A percentile compares a stretch with the other conserved stretches of the same genome.
phyloP scores from a whole-genome alignment of 2,329 filamentous ascomycete genomes.

The Aspergillus japonicus region DNA sequence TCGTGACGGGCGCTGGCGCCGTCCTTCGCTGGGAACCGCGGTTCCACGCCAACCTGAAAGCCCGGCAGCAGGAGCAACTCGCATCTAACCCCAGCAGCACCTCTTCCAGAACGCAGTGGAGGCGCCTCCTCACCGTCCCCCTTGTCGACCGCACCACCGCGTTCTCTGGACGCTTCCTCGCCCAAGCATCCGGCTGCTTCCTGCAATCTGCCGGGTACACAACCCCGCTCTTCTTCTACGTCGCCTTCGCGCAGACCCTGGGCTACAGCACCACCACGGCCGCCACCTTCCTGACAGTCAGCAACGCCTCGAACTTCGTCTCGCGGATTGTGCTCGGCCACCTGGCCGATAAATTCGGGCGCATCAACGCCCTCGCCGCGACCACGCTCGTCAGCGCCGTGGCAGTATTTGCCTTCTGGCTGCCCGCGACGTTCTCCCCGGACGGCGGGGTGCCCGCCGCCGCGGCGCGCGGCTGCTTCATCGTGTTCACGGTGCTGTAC shows the following conservation, averaged over 20 bases:
- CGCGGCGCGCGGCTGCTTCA: conserved; percentile 25
- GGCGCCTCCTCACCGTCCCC: conserved; percentile 13
- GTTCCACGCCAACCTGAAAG: conserved; percentile 22
- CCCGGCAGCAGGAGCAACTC: too few relatives aligned
- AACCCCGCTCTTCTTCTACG: conserved; percentile 43
- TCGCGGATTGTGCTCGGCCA: conserved; percentile 42
- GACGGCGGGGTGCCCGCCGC: conserved; percentile 4
- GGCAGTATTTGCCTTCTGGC: conserved; percentile 28
- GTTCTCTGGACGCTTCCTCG: conserved; percentile 33
- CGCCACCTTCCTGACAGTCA: conserved; percentile 43
- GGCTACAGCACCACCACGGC: conserved; percentile 38
- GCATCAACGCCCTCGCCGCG: conserved; percentile 42
- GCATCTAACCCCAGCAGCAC: too few relatives aligned
- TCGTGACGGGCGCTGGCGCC: conserved; percentile 29
- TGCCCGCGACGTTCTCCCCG: conserved; percentile 21
- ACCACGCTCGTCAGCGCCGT: conserved; percentile 33
- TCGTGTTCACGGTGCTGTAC: conserved; percentile 36
- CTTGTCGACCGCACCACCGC: conserved; percentile 33
- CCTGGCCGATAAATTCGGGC: conserved; percentile 39
- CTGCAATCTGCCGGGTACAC: conserved; percentile 43
- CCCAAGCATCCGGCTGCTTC: conserved; percentile 38
- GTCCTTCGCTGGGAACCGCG: conserved; percentile 32
- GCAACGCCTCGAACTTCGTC: conserved; percentile 43
- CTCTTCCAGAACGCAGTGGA: neutral
- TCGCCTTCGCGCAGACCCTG: conserved; percentile 41